Evolutionary conservation across 352 stramenopile genomes (phyloP), one percentile per base, ranked within the genome.

Genomic region (Labyrinthula sp.): DNA sequence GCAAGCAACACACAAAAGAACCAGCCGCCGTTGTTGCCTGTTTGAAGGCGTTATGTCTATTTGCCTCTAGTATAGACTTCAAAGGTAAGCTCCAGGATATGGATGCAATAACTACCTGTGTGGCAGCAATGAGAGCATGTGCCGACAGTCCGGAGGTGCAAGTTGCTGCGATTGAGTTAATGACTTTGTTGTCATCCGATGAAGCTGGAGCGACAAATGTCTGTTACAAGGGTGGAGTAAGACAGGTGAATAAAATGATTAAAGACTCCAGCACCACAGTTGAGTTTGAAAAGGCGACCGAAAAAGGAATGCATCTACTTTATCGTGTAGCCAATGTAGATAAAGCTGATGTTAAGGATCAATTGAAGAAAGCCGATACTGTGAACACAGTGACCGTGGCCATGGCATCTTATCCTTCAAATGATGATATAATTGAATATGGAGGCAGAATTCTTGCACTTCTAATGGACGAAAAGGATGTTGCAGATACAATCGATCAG

Each of bases 241-340:
- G 50, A 14, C 50, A 59, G 50, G 27, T 31, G 18, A 59, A 59
- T 24, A 49, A 58, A 14, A 52, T 40, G 31, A 54, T 59, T 24
- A 18, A 37, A 14, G 36, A 38, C 15, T 59, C 47, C 48, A 23
- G 35, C 15, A 25, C 24, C 7, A 57, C 18, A 8, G 48, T 48
- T 9, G 47, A 26, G 1, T 59, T 59, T 38, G 29, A 38, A 17
- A 26, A 21, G n/a, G 27, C 50, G 25, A 50, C 55, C 12, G 23
- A 48, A 36, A 20, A 23, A 17, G 28, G 18, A 7, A 21, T 59
- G n/a, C 30, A 26, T 15, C 20, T 59, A 14, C 21, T 59, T 9
- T 21, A 59, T 25, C 35, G 50, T 17, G 48, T 59, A 0, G 34
- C 48, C 0, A 3, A 46, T 1, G 14, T 15, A 3, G 14, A 46